Percentiles rank a stretch among this genome's conserved stretches.
phyloP scores from a whole-genome alignment of 2,329 filamentous ascomycete genomes.

The Geosmithia flava region DNA sequence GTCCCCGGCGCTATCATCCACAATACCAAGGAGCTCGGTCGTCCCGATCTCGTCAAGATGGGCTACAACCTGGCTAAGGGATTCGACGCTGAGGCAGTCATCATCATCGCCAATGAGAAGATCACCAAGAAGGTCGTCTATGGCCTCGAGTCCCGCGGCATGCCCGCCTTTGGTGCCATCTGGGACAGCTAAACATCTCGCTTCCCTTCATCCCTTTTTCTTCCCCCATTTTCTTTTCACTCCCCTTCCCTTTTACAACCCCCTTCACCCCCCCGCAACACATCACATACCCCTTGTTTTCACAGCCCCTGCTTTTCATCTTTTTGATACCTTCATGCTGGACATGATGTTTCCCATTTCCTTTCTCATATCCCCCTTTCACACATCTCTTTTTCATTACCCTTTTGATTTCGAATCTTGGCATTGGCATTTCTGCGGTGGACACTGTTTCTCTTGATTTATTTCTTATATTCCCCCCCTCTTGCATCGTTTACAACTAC shows the following conservation, averaged over 20 bases:
- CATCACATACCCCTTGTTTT: too few species aligned
- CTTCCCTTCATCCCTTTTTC: background rate
- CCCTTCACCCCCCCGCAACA: too few species aligned
- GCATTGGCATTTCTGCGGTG: background rate
- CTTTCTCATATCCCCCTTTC: background rate
- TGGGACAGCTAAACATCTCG: conserved; percentile 39
- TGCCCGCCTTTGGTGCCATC: conserved; percentile 61
- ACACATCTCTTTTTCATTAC: background rate
- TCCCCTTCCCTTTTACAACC: background rate
- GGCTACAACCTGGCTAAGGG: conserved; percentile 40
- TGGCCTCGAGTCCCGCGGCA: conserved; percentile 50
- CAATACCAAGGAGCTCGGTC: conserved; percentile 47
- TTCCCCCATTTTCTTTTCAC: background rate
- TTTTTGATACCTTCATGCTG: background rate
- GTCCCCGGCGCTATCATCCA: conserved; percentile 54
- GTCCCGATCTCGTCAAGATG: conserved; percentile 42
- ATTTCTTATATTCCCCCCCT: background rate
- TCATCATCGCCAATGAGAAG: conserved; percentile 58
- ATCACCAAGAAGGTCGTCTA: conserved; percentile 59
- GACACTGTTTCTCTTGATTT: background rate
- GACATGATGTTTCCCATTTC: background rate
- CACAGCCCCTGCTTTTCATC: background rate
- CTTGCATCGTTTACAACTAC: background rate
- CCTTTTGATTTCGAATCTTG: background rate
- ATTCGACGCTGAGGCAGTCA: conserved; percentile 54